Conservation (phyloP, 2,329 filamentous ascomycete species). For the Aureobasidium sp. region DNA sequence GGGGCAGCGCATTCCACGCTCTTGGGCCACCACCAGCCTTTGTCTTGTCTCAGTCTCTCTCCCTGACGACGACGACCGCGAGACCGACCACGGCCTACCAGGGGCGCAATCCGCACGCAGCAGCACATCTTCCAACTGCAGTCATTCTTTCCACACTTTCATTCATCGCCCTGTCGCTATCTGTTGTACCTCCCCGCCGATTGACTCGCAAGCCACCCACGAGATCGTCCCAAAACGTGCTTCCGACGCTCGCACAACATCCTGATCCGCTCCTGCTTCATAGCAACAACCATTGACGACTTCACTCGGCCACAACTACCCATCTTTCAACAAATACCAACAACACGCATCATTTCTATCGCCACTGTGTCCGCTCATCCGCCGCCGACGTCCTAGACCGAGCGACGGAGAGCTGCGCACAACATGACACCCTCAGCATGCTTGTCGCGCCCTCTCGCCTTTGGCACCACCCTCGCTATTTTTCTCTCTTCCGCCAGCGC, state of each 20-base stretch:
- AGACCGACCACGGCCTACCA: background rate
- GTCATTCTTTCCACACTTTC: slow-evolving; percentile 7
- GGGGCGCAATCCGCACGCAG: background rate
- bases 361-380: background rate
- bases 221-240: slow-evolving; percentile 10
- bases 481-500: background rate
- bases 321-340: background rate
- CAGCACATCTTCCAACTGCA: background rate
- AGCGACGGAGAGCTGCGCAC: slow-evolving; percentile 11
- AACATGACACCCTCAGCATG: slow-evolving; percentile 11
- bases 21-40: background rate
- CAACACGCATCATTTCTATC: background rate
- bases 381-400: background rate
- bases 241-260: background rate
- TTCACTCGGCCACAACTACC: background rate
- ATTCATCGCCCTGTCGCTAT: background rate
- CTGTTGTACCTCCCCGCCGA: background rate
- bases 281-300: background rate
- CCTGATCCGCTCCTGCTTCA: background rate
- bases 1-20: slow-evolving; percentile 6
- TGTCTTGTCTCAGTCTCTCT: background rate
- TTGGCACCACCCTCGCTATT: slow-evolving; percentile 11
- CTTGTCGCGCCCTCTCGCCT: slow-evolving; percentile 13
- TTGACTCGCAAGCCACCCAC: slow-evolving; percentile 1
- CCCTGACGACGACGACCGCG: background rate